Conservation (phyloP, 1,284 basidiomycete species). For the Malassezia caprae region DNA sequence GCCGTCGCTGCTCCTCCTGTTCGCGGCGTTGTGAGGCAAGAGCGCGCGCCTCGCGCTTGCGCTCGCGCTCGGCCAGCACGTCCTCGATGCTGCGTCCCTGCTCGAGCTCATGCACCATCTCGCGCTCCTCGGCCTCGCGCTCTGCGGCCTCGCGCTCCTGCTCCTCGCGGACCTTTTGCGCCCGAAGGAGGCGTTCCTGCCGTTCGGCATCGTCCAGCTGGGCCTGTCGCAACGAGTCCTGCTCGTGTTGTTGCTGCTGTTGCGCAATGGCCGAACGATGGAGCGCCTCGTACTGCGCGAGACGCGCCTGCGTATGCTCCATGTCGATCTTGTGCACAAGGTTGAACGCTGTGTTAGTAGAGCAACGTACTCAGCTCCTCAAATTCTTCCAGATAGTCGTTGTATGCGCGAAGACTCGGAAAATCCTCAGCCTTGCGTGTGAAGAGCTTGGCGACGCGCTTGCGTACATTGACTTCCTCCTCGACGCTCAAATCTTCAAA, state of each 20-base stretch:
- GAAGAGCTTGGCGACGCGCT: slow-evolving; percentile 73
- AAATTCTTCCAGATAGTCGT: slow-evolving; percentile 90
- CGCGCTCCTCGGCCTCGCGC: slow-evolving; percentile 30
- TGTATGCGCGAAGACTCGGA: slow-evolving; percentile 67
- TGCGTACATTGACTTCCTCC: slow-evolving; percentile 82
- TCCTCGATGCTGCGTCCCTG: slow-evolving; percentile 31
- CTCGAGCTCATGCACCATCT: slow-evolving; percentile 35
- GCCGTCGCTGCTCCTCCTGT: slow-evolving; percentile 12
- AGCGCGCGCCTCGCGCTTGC: slow-evolving; percentile 16
- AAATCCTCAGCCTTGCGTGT: slow-evolving; percentile 86
- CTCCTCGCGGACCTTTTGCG: slow-evolving; percentile 25
- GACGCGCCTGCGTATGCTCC: slow-evolving; percentile 70
- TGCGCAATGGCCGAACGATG: slow-evolving; percentile 29
- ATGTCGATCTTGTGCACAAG: slow-evolving; percentile 83
- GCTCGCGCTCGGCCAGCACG: slow-evolving; percentile 24
- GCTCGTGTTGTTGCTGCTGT: slow-evolving; percentile 26
- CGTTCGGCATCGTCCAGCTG: slow-evolving; percentile 28
- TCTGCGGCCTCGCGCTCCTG: slow-evolving; percentile 32
- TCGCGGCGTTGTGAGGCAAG: slow-evolving; percentile 9
- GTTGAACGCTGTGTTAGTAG: slow-evolving; percentile 65
- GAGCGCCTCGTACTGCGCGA: slow-evolving; percentile 61
- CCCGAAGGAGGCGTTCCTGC: slow-evolving; percentile 25
- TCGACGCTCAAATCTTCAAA: slow-evolving; percentile 94
- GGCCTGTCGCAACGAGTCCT: slow-evolving; percentile 31
- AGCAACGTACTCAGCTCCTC: slow-evolving; percentile 74